Percentiles rank a stretch among this genome's conserved stretches.
These are phyloP conservation scores for Monosporascus sp. DNA, from an alignment of 2,329 filamentous ascomycete genomes.

Conservation along the genomic window DNA sequence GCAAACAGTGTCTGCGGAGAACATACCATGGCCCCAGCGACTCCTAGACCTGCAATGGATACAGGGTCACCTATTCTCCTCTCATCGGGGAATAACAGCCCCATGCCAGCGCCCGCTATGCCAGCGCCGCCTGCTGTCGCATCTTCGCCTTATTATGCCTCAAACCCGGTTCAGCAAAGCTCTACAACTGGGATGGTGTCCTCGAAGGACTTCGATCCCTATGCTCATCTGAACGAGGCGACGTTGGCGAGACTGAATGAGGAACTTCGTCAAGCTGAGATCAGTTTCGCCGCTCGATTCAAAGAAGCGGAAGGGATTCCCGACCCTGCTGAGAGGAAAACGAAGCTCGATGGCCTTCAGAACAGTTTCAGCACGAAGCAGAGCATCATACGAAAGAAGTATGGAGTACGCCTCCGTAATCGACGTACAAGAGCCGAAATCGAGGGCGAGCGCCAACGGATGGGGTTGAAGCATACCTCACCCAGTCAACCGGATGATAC, in stretches of 20 bases:
- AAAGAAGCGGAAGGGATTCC: slow-evolving; percentile 33
- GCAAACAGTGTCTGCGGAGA: slow-evolving; percentile 41
- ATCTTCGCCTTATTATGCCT: slow-evolving; percentile 5
- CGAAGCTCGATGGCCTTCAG: slow-evolving; percentile 35
- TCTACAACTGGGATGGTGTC: background rate
- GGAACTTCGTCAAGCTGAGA: slow-evolving; percentile 33
- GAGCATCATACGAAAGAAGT: slow-evolving; percentile 52
- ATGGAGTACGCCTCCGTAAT: slow-evolving; percentile 48
- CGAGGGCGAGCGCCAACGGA: slow-evolving; percentile 35
- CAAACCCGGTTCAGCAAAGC: slow-evolving; percentile 6
- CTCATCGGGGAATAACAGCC: slow-evolving; percentile 8
- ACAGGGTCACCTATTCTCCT: slow-evolving; percentile 7
- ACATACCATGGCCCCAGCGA: slow-evolving; percentile 23
- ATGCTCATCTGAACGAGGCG: slow-evolving; percentile 35
- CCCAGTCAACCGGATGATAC: slow-evolving; percentile 7
- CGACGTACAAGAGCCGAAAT: slow-evolving; percentile 43
- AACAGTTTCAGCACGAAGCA: slow-evolving; percentile 52
- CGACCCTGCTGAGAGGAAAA: slow-evolving; percentile 26
- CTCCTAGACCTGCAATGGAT: slow-evolving; percentile 9
- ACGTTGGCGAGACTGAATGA: slow-evolving; percentile 26
- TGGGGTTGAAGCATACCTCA: slow-evolving; percentile 26
- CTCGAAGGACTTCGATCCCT: slow-evolving; percentile 31
- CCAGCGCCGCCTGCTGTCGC: slow-evolving; percentile 2
- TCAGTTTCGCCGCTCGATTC: slow-evolving; percentile 35
- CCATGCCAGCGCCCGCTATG: background rate